Percentiles rank a stretch among this genome's conserved stretches.
Evolutionary conservation across 1,284 basidiomycete genomes (phyloP).

Genomic region (Caloboletus firmus): DNA sequence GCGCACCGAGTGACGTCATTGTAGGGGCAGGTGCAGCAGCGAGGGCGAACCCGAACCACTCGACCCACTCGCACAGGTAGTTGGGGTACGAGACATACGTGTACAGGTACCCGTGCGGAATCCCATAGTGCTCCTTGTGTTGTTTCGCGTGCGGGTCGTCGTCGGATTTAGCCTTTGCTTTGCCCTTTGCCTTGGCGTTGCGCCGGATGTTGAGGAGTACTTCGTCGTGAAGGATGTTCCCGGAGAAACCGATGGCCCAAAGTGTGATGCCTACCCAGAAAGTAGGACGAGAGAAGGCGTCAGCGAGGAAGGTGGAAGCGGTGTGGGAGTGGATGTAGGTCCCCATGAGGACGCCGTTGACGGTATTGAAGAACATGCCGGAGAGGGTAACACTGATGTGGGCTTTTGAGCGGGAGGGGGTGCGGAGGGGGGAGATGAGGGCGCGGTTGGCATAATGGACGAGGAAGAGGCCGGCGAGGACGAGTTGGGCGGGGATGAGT

Average conservation of each 20-base stretch:
- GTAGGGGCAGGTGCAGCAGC: constrained; percentile 51
- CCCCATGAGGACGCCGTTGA: constrained; percentile 74
- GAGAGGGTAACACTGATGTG: constrained; percentile 66
- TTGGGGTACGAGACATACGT: constrained; percentile 86
- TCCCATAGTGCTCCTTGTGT: constrained; percentile 63
- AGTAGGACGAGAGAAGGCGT: constrained; percentile 37
- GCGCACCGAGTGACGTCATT: constrained; percentile 30
- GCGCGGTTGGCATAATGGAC: constrained; percentile 85
- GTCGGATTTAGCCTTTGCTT: constrained; percentile 35
- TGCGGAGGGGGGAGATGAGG: constrained; percentile 77
- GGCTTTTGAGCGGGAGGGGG: constrained; percentile 76
- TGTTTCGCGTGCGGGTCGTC: constrained; percentile 17
- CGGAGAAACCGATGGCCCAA: constrained; percentile 71
- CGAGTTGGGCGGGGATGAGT: constrained; percentile 43
- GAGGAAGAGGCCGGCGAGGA: constrained; percentile 65
- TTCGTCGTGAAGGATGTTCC: constrained; percentile 89
- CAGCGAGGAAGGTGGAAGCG: constrained; percentile 43
- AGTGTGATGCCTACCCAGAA: constrained; percentile 67
- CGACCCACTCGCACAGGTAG: constrained; percentile 90
- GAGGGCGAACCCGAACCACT: constrained; percentile 80
- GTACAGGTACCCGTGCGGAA: constrained; percentile 83
- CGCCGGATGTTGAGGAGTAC: constrained; percentile 75
- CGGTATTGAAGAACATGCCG: constrained; percentile 66
- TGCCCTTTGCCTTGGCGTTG: constrained; percentile 41
- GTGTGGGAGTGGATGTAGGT: constrained; percentile 61